These are phyloP conservation scores for Epicoccum nigrum DNA, from an alignment of 2,329 filamentous ascomycete genomes.

Conservation along the genomic window DNA sequence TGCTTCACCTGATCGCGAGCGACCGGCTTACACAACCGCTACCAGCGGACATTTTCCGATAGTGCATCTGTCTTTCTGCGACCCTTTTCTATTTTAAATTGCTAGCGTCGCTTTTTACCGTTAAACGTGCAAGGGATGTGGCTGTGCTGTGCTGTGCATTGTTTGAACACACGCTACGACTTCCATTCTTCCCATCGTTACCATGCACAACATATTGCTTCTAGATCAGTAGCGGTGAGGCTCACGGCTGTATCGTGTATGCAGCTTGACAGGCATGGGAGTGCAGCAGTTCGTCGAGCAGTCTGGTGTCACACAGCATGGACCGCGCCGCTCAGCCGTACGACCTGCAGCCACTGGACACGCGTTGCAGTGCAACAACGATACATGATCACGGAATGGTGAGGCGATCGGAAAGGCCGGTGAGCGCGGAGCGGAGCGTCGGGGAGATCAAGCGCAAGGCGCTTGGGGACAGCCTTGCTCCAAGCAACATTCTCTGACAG, in stretches of 20 bases:
- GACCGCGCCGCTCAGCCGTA: conserved; percentile 2
- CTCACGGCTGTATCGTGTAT: neutral
- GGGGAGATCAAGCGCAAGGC: conserved; percentile 7
- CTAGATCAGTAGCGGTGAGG: conserved; percentile 8
- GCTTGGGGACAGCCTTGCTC: conserved; percentile 11
- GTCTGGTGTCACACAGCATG: conserved; percentile 1
- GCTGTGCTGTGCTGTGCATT: conserved; percentile 14
- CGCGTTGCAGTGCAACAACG: neutral
- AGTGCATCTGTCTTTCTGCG: conserved; percentile 5
- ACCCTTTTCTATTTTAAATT: conserved; percentile 13
- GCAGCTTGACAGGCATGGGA: neutral
- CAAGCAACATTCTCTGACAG: conserved; percentile 7
- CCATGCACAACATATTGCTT: conserved; percentile 7
- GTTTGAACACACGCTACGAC: conserved; percentile 3
- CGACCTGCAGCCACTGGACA: conserved; percentile 5
- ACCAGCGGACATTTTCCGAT: conserved; percentile 15
- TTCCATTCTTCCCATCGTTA: neutral
- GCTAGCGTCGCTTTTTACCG: conserved; percentile 2
- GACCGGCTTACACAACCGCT: conserved; percentile 3
- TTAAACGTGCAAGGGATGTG: conserved; percentile 15
- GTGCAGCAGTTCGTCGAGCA: conserved; percentile 3
- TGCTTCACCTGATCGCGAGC: conserved; percentile 12
- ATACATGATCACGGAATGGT: neutral
- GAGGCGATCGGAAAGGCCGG: conserved; percentile 6
- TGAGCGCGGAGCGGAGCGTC: conserved; percentile 9